Conservation (phyloP, 345 rosid species). For the Eucalyptus leucophloia region DNA sequence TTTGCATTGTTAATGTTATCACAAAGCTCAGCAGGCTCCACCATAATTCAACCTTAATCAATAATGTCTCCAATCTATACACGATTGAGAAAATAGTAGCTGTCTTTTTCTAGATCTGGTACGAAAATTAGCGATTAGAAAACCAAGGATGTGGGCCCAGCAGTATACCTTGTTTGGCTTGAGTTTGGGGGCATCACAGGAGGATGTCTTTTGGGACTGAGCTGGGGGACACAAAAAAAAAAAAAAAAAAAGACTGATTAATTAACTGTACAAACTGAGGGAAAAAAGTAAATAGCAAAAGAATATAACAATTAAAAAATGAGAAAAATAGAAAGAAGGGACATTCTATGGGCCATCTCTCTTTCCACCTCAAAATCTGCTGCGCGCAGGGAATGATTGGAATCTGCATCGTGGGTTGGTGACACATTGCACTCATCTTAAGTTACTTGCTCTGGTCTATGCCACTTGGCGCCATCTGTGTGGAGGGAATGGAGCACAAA, state of each 20-base stretch:
- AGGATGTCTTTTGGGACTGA: constrained; percentile 17
- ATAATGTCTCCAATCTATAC: not conserved
- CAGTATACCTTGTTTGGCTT: not conserved
- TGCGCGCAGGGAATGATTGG: constrained; percentile 10
- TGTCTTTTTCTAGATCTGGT: not conserved
- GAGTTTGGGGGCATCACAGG: not conserved
- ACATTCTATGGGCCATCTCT: not conserved
- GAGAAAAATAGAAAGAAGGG: not conserved
- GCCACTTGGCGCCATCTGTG: constrained; percentile 1
- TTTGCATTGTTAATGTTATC: not conserved
- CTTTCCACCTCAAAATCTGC: not conserved
- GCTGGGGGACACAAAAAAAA: constrained; percentile 3
- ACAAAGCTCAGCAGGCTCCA: not conserved
- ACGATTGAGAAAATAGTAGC: constrained; percentile 6
- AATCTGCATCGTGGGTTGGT: not conserved
- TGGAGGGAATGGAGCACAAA: not conserved
- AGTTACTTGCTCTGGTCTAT: constrained; percentile 8
- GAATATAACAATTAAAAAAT: not conserved
- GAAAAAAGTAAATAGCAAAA: not conserved
- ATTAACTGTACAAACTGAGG: not conserved
- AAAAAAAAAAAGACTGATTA: not conserved
- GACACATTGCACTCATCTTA: constrained; percentile 11
- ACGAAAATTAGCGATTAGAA: not conserved
- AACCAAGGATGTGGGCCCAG: not conserved
- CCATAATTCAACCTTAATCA: not conserved